Conservation (phyloP, 805 yeast genomes). For the Lachancea meyersii region DNA sequence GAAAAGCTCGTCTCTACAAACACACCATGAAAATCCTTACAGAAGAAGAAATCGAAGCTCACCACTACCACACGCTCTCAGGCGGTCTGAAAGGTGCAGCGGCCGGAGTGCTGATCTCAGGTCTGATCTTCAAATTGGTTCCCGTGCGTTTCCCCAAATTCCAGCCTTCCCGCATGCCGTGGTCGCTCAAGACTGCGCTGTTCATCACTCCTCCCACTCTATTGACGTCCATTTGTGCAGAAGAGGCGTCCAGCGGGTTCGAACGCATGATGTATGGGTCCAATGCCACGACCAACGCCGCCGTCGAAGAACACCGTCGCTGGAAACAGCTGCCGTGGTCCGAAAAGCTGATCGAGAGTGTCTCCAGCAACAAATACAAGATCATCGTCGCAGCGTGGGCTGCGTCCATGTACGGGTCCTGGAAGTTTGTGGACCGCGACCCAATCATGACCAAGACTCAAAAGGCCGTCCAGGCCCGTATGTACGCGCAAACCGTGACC, state of each 20-base stretch:
- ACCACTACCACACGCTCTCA: slow-evolving; percentile 46
- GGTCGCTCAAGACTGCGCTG: slow-evolving; percentile 56
- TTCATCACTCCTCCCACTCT: slow-evolving; percentile 64
- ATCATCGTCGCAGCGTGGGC: slow-evolving; percentile 74
- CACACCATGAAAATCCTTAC: slow-evolving; percentile 65
- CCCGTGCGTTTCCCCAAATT: slow-evolving; percentile 43
- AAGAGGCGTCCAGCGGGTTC: slow-evolving; percentile 60
- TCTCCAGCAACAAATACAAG: slow-evolving; percentile 54
- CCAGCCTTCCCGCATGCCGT: slow-evolving; percentile 39
- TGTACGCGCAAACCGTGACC: slow-evolving; percentile 82
- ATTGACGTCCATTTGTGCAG: slow-evolving; percentile 58
- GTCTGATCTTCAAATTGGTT: slow-evolving; percentile 47
- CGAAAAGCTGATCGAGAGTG: slow-evolving; percentile 46
- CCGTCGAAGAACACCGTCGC: slow-evolving; percentile 41
- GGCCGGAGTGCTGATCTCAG: slow-evolving; percentile 52
- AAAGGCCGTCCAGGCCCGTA: slow-evolving; percentile 81
- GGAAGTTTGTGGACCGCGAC: slow-evolving; percentile 67
- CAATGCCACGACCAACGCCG: slow-evolving; percentile 34
- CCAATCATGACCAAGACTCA: slow-evolving; percentile 69
- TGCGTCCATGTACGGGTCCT: slow-evolving; percentile 71
- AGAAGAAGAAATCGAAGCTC: slow-evolving; percentile 61
- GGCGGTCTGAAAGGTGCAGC: slow-evolving; percentile 60
- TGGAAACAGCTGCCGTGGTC: slow-evolving; percentile 45
- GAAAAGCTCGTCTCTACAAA: neutral
- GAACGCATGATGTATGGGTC: slow-evolving; percentile 57